Base-by-base conservation (phyloP, 345 rosid genomes). In the Brassica incana region DNA sequence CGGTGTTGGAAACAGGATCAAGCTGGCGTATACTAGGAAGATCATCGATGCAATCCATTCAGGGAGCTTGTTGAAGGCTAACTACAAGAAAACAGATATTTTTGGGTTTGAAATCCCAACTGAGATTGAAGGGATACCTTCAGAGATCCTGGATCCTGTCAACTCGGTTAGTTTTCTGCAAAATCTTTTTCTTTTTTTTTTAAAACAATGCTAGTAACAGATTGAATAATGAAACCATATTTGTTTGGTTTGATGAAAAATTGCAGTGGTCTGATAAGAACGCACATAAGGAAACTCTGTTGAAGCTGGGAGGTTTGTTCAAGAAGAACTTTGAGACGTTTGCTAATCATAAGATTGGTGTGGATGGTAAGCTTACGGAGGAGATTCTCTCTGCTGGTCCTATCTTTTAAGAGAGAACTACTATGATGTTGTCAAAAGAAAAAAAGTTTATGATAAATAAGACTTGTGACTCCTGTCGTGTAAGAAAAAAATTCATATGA, bases 381-480 rank as follows among this genome's bases (percentile, higher is more conserved):
- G 94, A 95, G 88, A 92, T 95, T 75, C 85, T 88, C 3, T 88
- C 97, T 0, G 99, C 98, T 67, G 97, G 99, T 81, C 97, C 98
- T 3, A 80, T 16, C 82, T 87, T 85, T 61, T 94, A 48, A 82
- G 69, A n/a, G 8, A 68, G 3, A 16, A 16, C 67, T 25, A 52
- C 6, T 3, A 25, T 71, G 40, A 8, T 64, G 66, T 25, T 71
- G 71, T 78, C 62, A 10, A 2, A 78, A 35, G 43, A 60, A 2
- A 27, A n/a, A 29, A 16, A 52, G 9, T 14, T 25, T 18, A 65
- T 66, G 72, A n/a, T 58, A 78, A 72, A 52, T 15, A 58, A 35
- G 58, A 77, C 52, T 18, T 69, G 60, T 69, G 35, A 20, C 30
- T 43, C 18, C 8, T 72, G 35, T 59, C 16, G 59, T 72, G 11